Evolutionary conservation across 2,329 filamentous ascomycete genomes (phyloP), one percentile per base, ranked within the genome.

Genomic region (Fusarium praegraminearum): DNA sequence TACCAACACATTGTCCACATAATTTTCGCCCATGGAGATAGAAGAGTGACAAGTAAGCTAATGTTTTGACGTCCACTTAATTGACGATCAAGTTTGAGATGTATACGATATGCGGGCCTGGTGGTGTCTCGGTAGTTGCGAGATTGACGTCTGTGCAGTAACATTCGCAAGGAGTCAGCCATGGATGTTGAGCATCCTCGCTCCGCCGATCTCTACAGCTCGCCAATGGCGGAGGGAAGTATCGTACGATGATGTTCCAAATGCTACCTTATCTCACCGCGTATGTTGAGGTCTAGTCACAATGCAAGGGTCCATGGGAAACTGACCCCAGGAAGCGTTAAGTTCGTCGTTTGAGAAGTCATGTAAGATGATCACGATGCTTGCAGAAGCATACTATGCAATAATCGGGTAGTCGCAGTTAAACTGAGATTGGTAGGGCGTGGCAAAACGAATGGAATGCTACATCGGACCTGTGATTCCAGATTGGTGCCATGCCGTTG

Each of bases 381-480:
- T 62, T 69, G 56, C 67, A 43, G 64, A 66, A 61, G 36, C n/a
- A 20, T 16, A 30, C 28, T 30, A 30, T 30, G 28, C 28, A 28
- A 7, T 12, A 12, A 16, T 24, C 35, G 28, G 62, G 36, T 53
- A 40, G 26, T 38, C 22, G 45, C 22, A 67, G 49, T 43, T 50
- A 16, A 36, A 24, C 10, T 43, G 30, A 33, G 43, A 20, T 36
- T 18, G 49, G 16, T 15, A 46, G 51, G 20, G 40, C 15, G 61
- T 67, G 66, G 66, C 66, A 54, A 54, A 26, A n/a, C 4, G 24
- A 44, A 38, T 50, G 67, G 62, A 70, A 70, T 67, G 57, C 44
- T 33, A 57, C 7, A 32, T 6, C 22, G 40, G 36, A 38, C 33
- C 11, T 43, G 26, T 4, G 28, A 40, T 49, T 33, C 24, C n/a